These are phyloP conservation scores for Malassezia equina DNA, from an alignment of 1,284 basidiomycete species.

Conservation along the genomic window DNA sequence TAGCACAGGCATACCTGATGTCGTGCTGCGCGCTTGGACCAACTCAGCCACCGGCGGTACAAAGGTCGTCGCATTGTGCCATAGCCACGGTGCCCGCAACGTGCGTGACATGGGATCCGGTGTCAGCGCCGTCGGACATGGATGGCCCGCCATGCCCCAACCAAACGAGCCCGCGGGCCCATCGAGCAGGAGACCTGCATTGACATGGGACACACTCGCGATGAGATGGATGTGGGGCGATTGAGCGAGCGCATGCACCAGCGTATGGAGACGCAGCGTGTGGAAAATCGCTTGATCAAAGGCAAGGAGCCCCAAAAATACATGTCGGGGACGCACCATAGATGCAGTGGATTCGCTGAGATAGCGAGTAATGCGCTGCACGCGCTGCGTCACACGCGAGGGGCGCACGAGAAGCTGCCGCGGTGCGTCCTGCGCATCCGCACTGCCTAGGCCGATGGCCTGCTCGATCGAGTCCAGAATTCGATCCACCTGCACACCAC, in stretches of 20 bases:
- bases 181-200: constrained; percentile 14
- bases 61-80: constrained; percentile 16
- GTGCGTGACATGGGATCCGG: background rate
- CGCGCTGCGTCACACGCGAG: constrained; percentile 11
- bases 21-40: constrained; percentile 14
- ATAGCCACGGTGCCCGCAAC: constrained; percentile 14
- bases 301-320: constrained; percentile 11
- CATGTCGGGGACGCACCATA: background rate
- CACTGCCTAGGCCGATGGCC: background rate
- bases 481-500: constrained; percentile 10
- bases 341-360: background rate
- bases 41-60: constrained; percentile 14
- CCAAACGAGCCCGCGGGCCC: constrained; percentile 6
- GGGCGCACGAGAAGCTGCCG: background rate
- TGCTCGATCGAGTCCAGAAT: constrained; percentile 14
- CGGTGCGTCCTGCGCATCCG: background rate
- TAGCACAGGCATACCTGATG: background rate
- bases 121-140: background rate
- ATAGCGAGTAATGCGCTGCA: background rate
- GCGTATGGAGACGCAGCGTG: constrained; percentile 14
- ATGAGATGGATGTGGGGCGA: constrained; percentile 10
- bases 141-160: constrained; percentile 9
- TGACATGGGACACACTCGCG: constrained; percentile 14
- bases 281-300: constrained; percentile 13
- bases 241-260: constrained; percentile 13